Evolutionary conservation across 129 eudicot genomes (phyloP), one percentile per base, ranked within the genome.

Genomic region (Rutidosis leptorrhynchoides): DNA sequence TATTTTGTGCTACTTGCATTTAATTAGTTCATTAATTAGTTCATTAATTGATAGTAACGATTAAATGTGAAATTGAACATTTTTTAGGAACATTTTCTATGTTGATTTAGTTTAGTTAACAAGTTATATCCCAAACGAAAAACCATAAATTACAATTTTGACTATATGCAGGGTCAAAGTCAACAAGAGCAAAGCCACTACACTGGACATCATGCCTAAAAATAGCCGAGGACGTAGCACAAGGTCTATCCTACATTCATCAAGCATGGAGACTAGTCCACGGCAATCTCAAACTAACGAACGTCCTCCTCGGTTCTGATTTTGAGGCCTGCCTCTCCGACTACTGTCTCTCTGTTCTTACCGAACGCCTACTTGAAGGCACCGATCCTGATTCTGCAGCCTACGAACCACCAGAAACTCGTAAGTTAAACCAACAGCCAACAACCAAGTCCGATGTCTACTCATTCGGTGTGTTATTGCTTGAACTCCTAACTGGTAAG

Each of bases 241-340:
- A 90, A 79, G 97, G 97, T 22, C 90, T 90, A 21, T 77, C 89
- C 62, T 90, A 84, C 84, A 87, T 90, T 78, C 97, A 90, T 87
- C 97, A 90, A 82, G 97, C 97, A 49, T 90, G 95, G 95, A 78
- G 93, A 67, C 92, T 90, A 4, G 93, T 87, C 68, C 97, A 90
- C 42, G 97, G 95, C 76, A 90, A 87, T 53, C 90, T 90, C 66
- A 90, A 90, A 29, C 61, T 94, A 71, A 82, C 97, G 53, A 90
- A 90, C 49, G 81, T 90, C 72, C 97, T 90, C 67, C 87, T 90
- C 0, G 97, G 95, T 61, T 58, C 93, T 2, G 95, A 90, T 77
- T 90, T 90, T 24, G 97, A 90, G 76, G 97, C 97, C 29, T 90
- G 97, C 58, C 80, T 90, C 23, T 76, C 93, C 59, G 95, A 90